Base-by-base conservation (phyloP, 257 asterid species). In the Anisodus tanguticus region DNA sequence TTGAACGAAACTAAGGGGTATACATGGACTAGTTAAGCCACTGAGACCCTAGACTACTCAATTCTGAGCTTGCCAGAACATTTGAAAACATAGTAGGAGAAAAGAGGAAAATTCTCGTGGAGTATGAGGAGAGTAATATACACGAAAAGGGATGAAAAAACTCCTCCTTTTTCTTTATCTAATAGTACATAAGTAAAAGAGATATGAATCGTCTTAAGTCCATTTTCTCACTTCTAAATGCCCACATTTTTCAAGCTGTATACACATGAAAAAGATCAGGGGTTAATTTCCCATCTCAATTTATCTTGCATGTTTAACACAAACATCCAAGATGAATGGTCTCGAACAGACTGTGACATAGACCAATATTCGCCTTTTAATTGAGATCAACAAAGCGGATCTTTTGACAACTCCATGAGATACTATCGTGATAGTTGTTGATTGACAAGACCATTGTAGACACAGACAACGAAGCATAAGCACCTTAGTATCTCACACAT, bases 301-400 rank as follows among this genome's bases (percentile, higher is more conserved):
- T 64, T 17, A 37, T 35, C 49, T 51, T 74, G 62, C 60, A 49
- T 49, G 6, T 49, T 74, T 74, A 11, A 74, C 80, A 74, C 62
- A 74, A 74, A 31, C 60, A 74, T 71, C 62, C 80, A 47, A 74
- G 39, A 74, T 49, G 64, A 58, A 58, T n/a, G 60, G 60, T 74
- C 80, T 74, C 43, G 22, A 47, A 47, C 60, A 47, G 60, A 74
- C 43, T 19, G 64, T 58, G 60, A 49, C 41, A 74, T 10, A 74
- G 80, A 49, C 43, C 80, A 74, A 74, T 22, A 74, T 49, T 10
- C 43, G 3, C 19, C 80, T 74, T 74, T 74, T 8, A 68, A 74
- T 10, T 49, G 60, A 49, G 41, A 47, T 19, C 60, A 74, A 6
- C 19, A 47, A 41, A 74, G 79, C n/a, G n/a, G 11, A 45, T n/a